Conservation (phyloP, 768 basidiomycete genomes). For the Podaxis carcinomalis region DNA sequence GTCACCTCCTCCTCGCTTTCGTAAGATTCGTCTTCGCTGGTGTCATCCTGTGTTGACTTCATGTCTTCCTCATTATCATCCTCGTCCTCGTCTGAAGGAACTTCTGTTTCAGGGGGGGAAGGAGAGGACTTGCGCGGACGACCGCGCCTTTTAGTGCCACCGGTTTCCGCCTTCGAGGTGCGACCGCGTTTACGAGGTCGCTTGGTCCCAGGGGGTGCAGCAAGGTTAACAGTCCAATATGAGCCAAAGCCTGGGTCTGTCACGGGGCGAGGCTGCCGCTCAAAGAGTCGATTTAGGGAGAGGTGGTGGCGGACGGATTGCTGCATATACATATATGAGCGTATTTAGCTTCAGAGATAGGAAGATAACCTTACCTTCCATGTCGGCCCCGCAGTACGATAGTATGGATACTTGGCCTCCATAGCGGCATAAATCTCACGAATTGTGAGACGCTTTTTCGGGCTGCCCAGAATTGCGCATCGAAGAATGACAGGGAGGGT, state of each 20-base stretch:
- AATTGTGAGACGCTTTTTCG: slow-evolving; percentile 72
- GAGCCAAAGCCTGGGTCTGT: slow-evolving; percentile 86
- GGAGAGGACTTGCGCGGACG: slow-evolving; percentile 9
- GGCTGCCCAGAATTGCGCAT: slow-evolving; percentile 78
- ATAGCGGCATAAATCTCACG: slow-evolving; percentile 84
- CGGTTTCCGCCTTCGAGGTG: slow-evolving; percentile 9
- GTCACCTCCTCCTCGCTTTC: slow-evolving; percentile 68
- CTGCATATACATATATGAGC: slow-evolving; percentile 29
- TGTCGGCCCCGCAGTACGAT: slow-evolving; percentile 73
- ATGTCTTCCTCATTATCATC: slow-evolving; percentile 37
- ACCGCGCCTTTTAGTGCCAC: slow-evolving; percentile 8
- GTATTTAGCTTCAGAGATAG: slow-evolving; percentile 10
- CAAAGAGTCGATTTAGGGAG: slow-evolving; percentile 77
- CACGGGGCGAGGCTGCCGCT: slow-evolving; percentile 75
- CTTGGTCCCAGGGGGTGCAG: slow-evolving; percentile 83
- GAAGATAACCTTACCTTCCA: slow-evolving; percentile 62
- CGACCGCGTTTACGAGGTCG: slow-evolving; percentile 78
- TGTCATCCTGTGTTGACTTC: slow-evolving; percentile 28
- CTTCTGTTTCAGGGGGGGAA: slow-evolving; percentile 6
- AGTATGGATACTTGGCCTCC: slow-evolving; percentile 82
- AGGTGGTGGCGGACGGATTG: slow-evolving; percentile 88
- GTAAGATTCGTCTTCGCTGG: slow-evolving; percentile 46
- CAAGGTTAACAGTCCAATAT: slow-evolving; percentile 86
- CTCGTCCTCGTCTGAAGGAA: slow-evolving; percentile 32
- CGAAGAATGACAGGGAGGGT: slow-evolving; percentile 82